Evolutionary conservation across 2,329 filamentous ascomycete genomes (phyloP), one percentile per base, ranked within the genome.

Genomic region (Microcyclospora tardicrescens): DNA sequence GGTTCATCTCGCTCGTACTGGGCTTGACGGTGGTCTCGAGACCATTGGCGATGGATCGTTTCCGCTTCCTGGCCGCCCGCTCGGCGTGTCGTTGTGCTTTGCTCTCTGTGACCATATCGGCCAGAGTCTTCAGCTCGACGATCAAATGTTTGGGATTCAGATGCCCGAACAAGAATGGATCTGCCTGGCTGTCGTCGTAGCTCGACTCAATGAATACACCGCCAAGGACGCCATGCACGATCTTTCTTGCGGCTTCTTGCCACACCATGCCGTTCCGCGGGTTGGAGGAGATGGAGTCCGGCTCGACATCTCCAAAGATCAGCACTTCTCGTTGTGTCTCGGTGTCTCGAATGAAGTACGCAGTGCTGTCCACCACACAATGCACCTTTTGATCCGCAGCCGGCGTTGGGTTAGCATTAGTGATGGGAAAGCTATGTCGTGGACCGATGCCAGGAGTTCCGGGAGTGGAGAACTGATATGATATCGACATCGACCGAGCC

Each of bases 151-250:
- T 70, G 0, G 91, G 91, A 29, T 84, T 84, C 11, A 98, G 67
- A 52, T 98, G 91, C 0, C 91, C 91, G 48, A 86, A 98, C 0
- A 98, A 69, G 0, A 79, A 74, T 36, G 81, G 78, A 43, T 91
- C 79, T 15, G 75, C 71, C 52, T 86, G 81, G 6, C 75, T 74
- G 58, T 95, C 81, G 44, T 85, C 82, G 59, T 89, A 98, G 44
- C 84, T 93, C 60, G 89, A 96, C 65, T 98, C 91, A 50, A 98
- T 93, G 55, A 96, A 89, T 10, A 98, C 81, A 10, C 81, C 89
- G 0, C 71, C 73, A 0, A 98, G 69, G 3, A 72, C 68, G 1
- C 84, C 84, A 0, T 69, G 64, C 0, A 70, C 81, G 16, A 98
- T 77, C 56, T 93, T 94, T 8, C 81, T 81, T 0, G 87, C 89